These are phyloP conservation scores for Plasmodium berghei DNA, from an alignment of 169 alveolate species.

Conservation along the genomic window DNA sequence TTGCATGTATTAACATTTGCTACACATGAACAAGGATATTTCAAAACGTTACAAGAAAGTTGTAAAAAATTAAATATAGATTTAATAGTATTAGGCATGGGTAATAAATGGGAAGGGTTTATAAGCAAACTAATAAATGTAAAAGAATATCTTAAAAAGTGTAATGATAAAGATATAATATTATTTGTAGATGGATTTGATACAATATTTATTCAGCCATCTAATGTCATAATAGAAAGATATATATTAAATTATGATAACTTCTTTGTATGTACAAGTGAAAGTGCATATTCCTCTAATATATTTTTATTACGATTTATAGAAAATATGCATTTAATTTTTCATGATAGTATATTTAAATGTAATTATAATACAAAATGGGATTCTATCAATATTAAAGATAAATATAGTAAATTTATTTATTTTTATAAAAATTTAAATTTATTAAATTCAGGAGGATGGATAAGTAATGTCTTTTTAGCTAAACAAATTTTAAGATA, in stretches of 20 bases:
- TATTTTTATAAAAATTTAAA: conserved; percentile 68
- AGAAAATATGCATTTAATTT: conserved; percentile 72
- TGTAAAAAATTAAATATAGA: conserved; percentile 48
- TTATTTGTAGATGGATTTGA: conserved; percentile 74
- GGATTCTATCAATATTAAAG: conserved; percentile 35
- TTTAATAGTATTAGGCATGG: conserved; percentile 50
- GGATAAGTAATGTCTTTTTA: conserved; percentile 61
- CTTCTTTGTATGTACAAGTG: conserved; percentile 68
- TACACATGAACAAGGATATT: conserved; percentile 71
- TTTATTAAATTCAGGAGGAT: conserved; percentile 64
- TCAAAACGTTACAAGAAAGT: conserved; percentile 57
- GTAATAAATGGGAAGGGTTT: conserved; percentile 73
- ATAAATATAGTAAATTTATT: conserved; percentile 44
- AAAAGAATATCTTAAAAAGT: conserved; percentile 47
- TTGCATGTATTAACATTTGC: conserved; percentile 70
- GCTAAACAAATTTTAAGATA: conserved; percentile 59
- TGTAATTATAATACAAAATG: conserved; percentile 46
- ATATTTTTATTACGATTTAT: conserved; percentile 28
- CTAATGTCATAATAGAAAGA: conserved; percentile 66
- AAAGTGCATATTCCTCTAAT: conserved; percentile 44
- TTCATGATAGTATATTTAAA: conserved; percentile 67
- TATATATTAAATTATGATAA: conserved; percentile 64
- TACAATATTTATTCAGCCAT: conserved; percentile 60
- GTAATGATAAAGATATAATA: conserved; percentile 55
- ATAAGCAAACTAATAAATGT: conserved; percentile 36